Conservation (phyloP, 2,329 filamentous ascomycete species). For the Ceratocystis papillata region DNA sequence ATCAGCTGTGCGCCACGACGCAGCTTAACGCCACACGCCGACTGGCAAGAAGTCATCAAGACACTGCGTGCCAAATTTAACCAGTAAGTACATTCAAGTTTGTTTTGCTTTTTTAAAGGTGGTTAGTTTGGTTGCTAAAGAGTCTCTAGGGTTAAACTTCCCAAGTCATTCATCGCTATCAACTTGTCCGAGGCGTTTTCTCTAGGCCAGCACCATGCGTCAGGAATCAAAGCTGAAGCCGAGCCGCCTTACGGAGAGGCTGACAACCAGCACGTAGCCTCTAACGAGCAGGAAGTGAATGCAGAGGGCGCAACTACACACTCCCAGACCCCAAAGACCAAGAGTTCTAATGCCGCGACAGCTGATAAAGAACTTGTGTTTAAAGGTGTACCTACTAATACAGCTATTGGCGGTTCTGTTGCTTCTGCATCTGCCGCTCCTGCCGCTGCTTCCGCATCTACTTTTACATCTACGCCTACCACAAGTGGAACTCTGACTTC, state of each 20-base stretch:
- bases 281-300: neutral
- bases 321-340: neutral
- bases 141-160: constrained; percentile 48
- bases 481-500: neutral
- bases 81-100: constrained; percentile 49
- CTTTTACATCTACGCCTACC: neutral
- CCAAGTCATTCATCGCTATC: constrained; percentile 55
- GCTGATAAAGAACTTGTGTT: neutral
- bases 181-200: constrained; percentile 53
- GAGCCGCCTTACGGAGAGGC: constrained; percentile 23
- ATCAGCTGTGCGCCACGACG: constrained; percentile 88
- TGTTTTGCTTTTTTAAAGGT: constrained; percentile 25
- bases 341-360: neutral
- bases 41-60: constrained; percentile 97
- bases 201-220: constrained; percentile 43
- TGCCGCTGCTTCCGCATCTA: neutral
- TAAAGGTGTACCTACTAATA: no score
- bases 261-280: neutral
- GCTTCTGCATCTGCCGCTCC: neutral
- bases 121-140: neutral
- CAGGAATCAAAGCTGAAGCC: constrained; percentile 31
- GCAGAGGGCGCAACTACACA: no score
- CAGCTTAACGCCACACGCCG: constrained; percentile 77
- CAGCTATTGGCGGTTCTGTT: no score
- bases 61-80: constrained; percentile 91